Percentiles rank a stretch among this genome's conserved stretches.
These are phyloP conservation scores for Cladosporium velox DNA, from an alignment of 2,329 filamentous ascomycete genomes.

Conservation along the genomic window DNA sequence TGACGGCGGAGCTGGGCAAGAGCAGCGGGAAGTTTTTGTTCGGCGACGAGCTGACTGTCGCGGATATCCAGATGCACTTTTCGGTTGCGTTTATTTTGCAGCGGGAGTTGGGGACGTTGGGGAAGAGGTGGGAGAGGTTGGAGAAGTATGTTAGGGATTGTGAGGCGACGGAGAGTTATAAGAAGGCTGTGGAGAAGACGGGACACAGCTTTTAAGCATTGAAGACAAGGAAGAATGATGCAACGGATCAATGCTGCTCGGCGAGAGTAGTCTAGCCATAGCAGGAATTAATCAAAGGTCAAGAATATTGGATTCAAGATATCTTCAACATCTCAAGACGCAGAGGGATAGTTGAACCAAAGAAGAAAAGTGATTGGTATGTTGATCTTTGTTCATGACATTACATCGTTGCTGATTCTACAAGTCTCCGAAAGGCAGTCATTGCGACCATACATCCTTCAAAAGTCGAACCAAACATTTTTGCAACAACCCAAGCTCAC, in stretches of 20 bases:
- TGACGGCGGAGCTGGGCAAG: slow-evolving; percentile 45
- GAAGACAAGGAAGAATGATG: background rate
- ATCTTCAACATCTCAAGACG: background rate
- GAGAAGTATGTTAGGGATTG: slow-evolving; percentile 43
- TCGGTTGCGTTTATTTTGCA: slow-evolving; percentile 44
- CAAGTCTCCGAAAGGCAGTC: background rate
- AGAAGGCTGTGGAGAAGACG: slow-evolving; percentile 45
- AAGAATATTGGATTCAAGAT: background rate
- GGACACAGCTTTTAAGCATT: slow-evolving; percentile 36
- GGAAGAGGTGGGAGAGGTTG: slow-evolving; percentile 38
- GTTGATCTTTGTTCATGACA: slow-evolving; percentile 13
- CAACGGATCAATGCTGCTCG: background rate
- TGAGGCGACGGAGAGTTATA: slow-evolving; percentile 40
- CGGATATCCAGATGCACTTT: slow-evolving; percentile 52
- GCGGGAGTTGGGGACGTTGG: slow-evolving; percentile 41
- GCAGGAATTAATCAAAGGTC: background rate
- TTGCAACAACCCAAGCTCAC: background rate
- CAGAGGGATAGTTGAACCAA: background rate
- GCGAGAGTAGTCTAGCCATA: background rate
- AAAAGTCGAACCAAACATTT: background rate
- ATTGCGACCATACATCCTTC: background rate
- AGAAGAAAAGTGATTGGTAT: background rate
- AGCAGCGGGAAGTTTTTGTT: slow-evolving; percentile 44
- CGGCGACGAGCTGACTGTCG: slow-evolving; percentile 45
- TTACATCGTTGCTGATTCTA: slow-evolving; percentile 19